phyloP scores from a whole-genome alignment of 768 basidiomycete genomes.

The Dendrothele bispora region DNA sequence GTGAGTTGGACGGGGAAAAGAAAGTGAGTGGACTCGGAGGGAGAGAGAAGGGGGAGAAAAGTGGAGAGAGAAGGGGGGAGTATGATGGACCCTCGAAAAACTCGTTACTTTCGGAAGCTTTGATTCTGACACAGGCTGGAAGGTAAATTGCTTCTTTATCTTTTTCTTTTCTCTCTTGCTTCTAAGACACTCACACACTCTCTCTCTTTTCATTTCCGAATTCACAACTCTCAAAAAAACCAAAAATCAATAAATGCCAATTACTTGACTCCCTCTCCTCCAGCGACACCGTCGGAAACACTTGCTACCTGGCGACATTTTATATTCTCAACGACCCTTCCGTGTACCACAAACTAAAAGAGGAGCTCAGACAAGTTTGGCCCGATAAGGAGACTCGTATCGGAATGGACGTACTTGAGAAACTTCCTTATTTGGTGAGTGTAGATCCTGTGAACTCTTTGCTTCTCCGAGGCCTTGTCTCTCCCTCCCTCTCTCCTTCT shows the following conservation, averaged over 20 bases:
- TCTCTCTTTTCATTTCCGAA: too few species aligned
- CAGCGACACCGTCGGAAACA: constrained; percentile 28
- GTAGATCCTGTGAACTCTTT: too few species aligned
- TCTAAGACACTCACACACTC: too few species aligned
- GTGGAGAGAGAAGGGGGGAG: constrained; percentile 11
- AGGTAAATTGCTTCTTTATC: too few species aligned
- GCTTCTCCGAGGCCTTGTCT: too few species aligned
- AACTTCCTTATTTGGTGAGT: constrained; percentile 36
- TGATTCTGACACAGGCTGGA: constrained; percentile 29
- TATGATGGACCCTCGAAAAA: constrained; percentile 14
- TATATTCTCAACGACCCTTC: constrained; percentile 21
- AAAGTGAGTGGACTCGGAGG: too few species aligned
- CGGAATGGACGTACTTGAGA: constrained; percentile 30
- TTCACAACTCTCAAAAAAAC: too few species aligned
- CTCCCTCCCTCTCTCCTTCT: too few species aligned
- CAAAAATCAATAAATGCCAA: too few species aligned
- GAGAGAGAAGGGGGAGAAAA: constrained; percentile 13
- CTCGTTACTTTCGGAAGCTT: constrained; percentile 21
- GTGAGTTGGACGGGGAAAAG: too few species aligned
- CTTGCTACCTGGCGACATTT: constrained; percentile 23
- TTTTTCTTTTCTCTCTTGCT: too few species aligned
- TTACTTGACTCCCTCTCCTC: too few species aligned
- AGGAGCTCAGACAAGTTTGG: constrained; percentile 32
- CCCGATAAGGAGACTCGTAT: constrained; percentile 27
- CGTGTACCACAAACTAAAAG: constrained; percentile 17